Conservation (phyloP, 306 rosid genomes). For the Acacia crassicarpa region DNA sequence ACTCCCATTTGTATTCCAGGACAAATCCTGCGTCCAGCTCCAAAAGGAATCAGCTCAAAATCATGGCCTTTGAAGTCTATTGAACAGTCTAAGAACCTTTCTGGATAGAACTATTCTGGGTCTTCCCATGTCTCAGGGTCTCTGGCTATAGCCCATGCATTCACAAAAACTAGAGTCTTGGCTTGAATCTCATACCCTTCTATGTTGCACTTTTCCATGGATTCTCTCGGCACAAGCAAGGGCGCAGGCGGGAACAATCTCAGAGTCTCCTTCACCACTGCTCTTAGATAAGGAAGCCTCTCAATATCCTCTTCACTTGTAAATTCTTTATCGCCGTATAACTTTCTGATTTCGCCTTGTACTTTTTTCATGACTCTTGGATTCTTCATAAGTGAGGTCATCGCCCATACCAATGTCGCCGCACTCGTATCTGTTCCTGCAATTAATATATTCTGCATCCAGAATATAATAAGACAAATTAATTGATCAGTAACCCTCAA, state of each 20-base stretch:
- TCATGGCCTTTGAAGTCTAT: conserved; percentile 33
- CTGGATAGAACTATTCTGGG: conserved; percentile 30
- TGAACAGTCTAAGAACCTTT: conserved; percentile 28
- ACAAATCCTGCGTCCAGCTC: conserved; percentile 41
- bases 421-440: conserved; percentile 43
- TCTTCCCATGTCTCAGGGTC: conserved; percentile 40
- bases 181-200: conserved; percentile 36
- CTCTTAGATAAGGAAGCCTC: conserved; percentile 33
- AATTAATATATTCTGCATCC: conserved; percentile 38
- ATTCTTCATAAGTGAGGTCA: conserved; percentile 37
- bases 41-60: conserved; percentile 41
- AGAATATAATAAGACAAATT: background rate
- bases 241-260: conserved; percentile 39
- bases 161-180: conserved; percentile 29
- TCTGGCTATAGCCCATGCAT: conserved; percentile 40
- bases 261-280: conserved; percentile 38
- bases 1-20: conserved; percentile 32
- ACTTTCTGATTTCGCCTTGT: conserved; percentile 29
- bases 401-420: conserved; percentile 31
- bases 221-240: conserved; percentile 41
- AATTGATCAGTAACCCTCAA: background rate
- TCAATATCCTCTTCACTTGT: conserved; percentile 39
- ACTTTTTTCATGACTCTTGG: conserved; percentile 23
- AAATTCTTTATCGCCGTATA: conserved; percentile 19
- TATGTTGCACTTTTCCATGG: conserved; percentile 23